Conservation (phyloP, 768 basidiomycete genomes). For the Boletellus ananas region DNA sequence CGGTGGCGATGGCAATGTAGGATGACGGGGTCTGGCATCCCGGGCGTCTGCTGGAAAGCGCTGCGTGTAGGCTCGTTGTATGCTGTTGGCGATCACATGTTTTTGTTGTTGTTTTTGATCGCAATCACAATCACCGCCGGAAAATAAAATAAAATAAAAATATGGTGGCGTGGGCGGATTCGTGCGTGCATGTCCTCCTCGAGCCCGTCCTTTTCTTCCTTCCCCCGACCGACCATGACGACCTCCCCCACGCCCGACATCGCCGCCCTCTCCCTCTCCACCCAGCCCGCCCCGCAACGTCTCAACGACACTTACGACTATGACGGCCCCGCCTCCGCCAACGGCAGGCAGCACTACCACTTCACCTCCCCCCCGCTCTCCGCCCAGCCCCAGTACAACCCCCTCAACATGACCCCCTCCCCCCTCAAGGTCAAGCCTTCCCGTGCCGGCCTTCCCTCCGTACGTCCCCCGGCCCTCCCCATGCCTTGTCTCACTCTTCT, state of each 20-base stretch:
- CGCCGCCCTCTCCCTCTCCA: conserved; percentile 68
- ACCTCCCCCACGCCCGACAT: conserved; percentile 75
- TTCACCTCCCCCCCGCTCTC: conserved; percentile 63
- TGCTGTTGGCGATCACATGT: too few species aligned
- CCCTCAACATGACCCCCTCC: conserved; percentile 58
- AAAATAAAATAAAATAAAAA: conserved; percentile 17
- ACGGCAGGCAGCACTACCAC: conserved; percentile 60
- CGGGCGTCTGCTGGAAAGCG: background rate
- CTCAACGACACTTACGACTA: conserved; percentile 85
- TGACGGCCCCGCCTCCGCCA: conserved; percentile 53
- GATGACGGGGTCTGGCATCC: background rate
- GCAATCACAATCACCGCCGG: too few species aligned
- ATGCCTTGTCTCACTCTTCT: conserved; percentile 20
- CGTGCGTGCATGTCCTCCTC: conserved; percentile 8
- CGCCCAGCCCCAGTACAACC: conserved; percentile 46
- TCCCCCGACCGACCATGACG: conserved; percentile 56
- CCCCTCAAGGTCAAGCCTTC: conserved; percentile 70
- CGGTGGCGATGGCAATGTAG: conserved; percentile 34
- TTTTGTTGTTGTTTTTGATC: too few species aligned
- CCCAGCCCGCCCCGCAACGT: conserved; percentile 64
- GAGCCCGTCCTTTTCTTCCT: conserved; percentile 21
- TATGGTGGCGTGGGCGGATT: conserved; percentile 31
- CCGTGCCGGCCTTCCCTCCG: conserved; percentile 60
- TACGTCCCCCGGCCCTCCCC: too few species aligned
- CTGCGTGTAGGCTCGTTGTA: background rate